These are phyloP conservation scores for Penicillium cataractarum DNA, from an alignment of 495 filamentous ascomycete genomes.

Conservation along the genomic window DNA sequence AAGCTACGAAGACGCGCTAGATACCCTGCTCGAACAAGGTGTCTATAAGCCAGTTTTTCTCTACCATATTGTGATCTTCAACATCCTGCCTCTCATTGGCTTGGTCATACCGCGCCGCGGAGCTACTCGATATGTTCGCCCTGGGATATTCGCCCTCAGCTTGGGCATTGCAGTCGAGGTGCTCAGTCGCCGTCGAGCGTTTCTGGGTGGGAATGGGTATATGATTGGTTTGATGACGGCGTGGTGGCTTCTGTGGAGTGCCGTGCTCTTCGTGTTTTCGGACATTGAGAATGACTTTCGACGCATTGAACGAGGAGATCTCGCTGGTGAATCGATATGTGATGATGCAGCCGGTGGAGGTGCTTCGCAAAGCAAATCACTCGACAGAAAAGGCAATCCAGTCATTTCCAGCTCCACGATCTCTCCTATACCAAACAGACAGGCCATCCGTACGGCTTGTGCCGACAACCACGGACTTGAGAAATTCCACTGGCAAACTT, in stretches of 20 bases:
- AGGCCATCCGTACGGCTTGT: neutral
- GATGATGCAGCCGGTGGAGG: neutral
- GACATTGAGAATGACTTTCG: constrained; percentile 67
- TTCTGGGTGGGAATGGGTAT: constrained; percentile 64
- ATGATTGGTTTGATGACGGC: constrained; percentile 65
- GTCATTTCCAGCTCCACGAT: neutral
- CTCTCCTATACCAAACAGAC: neutral
- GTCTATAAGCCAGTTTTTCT: constrained; percentile 43
- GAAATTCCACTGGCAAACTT: constrained; percentile 67
- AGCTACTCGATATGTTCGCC: constrained; percentile 44
- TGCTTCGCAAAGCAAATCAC: neutral
- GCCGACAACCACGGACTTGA: neutral
- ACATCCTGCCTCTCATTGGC: constrained; percentile 34
- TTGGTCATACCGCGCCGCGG: constrained; percentile 37
- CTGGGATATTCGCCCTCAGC: constrained; percentile 57
- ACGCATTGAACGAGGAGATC: constrained; percentile 56
- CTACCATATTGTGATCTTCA: constrained; percentile 39
- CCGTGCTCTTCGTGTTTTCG: constrained; percentile 63
- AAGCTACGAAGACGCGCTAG: constrained; percentile 24
- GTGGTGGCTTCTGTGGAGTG: constrained; percentile 70
- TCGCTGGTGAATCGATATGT: constrained; percentile 1
- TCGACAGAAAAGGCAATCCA: neutral
- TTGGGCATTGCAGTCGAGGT: constrained; percentile 46
- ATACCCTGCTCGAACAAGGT: constrained; percentile 35
- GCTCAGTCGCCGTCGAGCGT: constrained; percentile 49